Evolutionary conservation across 371 early-diverging fungal species (phyloP), one percentile per base, ranked within the genome.

Genomic region (Apophysomyces sp.): DNA sequence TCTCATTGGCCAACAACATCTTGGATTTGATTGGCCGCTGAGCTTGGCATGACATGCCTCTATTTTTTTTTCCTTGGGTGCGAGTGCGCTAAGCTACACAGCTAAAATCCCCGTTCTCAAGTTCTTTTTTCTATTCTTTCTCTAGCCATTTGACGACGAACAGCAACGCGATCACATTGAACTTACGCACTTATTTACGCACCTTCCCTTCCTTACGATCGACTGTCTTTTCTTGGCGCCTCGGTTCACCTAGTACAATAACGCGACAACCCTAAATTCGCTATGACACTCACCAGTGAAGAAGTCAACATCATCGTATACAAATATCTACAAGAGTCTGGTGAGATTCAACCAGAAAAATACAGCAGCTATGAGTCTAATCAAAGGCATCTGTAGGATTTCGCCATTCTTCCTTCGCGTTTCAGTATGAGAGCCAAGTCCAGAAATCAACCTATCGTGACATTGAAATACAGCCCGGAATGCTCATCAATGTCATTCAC

Each of bases 251-350:
- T 9, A 21, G 24, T 21, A 18, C 49, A 44, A 34, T 34, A 34
- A 44, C 49, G 49, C 49, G 49, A 44, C 49, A 44, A 26, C 49
- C 49, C 49, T 16, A 44, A 44, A 44, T 44, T 21, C 24, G 21
- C 61, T 58, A 89, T 89, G 91, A 84, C 85, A 32, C 85, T 95
- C 29, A 92, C 92, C 34, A 90, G 90, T 71, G 96, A 96, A 62
- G 94, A 96, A 77, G 91, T 97, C 60, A 97, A 97, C 78, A 94
- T 94, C 71, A 87, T 97, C 51, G 87, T 97, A 41, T 94, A 89
- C 74, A 83, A 96, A 65, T 97, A 97, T 69, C 83, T 97, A 41
- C 85, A 90, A 64, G 98, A 97, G 74, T 94, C 95, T 37, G 97
- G 95, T 92, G 73, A 26, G 67, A 21, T n/a, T 34, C 41, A 51